Evolutionary conservation across 495 filamentous ascomycete species (phyloP).

Genomic region (Eremomyces bilateralis): DNA sequence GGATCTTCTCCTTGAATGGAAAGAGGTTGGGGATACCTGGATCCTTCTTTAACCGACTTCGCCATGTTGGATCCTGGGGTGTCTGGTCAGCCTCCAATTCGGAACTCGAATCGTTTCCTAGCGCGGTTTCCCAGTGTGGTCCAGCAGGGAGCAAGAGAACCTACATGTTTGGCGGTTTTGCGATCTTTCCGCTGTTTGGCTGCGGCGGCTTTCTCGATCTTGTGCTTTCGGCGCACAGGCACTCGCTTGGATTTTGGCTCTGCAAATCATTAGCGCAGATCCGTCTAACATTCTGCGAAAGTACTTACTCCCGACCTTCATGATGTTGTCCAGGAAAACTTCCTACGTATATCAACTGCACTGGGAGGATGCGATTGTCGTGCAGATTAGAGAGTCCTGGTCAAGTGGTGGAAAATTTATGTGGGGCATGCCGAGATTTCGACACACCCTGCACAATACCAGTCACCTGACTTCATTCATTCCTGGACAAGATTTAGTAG

Average conservation of each 20-base stretch:
- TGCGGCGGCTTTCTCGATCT: conserved; percentile 83
- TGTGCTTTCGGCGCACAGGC: conserved; percentile 72
- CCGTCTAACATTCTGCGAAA: background rate
- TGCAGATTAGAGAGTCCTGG: conserved; percentile 1
- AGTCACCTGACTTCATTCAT: no score
- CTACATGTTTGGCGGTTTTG: conserved; percentile 67
- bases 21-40: conserved; percentile 94
- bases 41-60: conserved; percentile 83
- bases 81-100: no score
- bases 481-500: no score
- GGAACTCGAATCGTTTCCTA: no score
- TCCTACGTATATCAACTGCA: background rate
- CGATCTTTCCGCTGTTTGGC: conserved; percentile 76
- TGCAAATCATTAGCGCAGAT: conserved; percentile 14
- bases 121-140: no score
- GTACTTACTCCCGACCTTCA: conserved; percentile 14
- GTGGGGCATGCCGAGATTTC: no score
- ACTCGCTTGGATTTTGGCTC: conserved; percentile 88
- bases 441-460: no score
- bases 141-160: no score
- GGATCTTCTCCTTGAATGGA: conserved; percentile 88
- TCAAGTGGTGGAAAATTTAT: no score
- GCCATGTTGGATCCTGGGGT: conserved; percentile 72
- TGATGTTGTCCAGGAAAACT: conserved; percentile 1
- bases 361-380: no score